Evolutionary conservation across 352 stramenopile species (phyloP), one percentile per base, ranked within the genome.

Genomic region (Phytophthora hybrid): DNA sequence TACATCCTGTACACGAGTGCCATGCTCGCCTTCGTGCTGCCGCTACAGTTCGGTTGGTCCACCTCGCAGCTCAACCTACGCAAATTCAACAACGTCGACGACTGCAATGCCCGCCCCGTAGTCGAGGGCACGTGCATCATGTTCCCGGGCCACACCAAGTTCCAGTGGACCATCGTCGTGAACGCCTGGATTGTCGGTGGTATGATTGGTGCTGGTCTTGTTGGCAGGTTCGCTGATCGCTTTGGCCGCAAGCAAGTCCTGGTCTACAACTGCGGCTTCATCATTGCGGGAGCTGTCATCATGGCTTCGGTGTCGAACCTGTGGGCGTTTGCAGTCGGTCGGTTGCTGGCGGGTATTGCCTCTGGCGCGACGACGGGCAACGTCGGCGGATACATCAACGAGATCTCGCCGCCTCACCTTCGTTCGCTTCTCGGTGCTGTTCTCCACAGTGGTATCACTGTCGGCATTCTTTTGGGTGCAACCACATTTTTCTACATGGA

Each of bases 401-500:
- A 88, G 47, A 83, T 90, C 41, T 79, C 82, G 4, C 76, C 82
- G 6, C 77, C 77, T 3, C 73, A 85, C 52, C 71, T 84, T 4
- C 82, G 82, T 47, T 74, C 68, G 5, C 29, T 80, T 10, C 79
- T 87, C 31, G 78, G 78, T 18, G 73, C 70, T 5, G 71, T 78
- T 34, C 66, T 83, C 5, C 80, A 88, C 58, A 73, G 77, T 58
- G 67, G 64, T 9, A 79, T 86, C 39, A 83, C 82, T 1, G 61
- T 81, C 34, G 82, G 82, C 26, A 78, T 85, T 29, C 62, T 89
- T 29, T 63, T 83, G 34, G 82, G 87, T n/a, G 74, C 68, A 4
- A 79, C 66, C 2, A 79, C 79, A 9, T 84, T 91, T 71, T 92
- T 87, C 64, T 89, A 87, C 71, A 69, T 78, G 46, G 76, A 88